Evolutionary conservation across 2,329 filamentous ascomycete genomes (phyloP), one percentile per base, ranked within the genome.

Genomic region (Claviceps pazoutovae): DNA sequence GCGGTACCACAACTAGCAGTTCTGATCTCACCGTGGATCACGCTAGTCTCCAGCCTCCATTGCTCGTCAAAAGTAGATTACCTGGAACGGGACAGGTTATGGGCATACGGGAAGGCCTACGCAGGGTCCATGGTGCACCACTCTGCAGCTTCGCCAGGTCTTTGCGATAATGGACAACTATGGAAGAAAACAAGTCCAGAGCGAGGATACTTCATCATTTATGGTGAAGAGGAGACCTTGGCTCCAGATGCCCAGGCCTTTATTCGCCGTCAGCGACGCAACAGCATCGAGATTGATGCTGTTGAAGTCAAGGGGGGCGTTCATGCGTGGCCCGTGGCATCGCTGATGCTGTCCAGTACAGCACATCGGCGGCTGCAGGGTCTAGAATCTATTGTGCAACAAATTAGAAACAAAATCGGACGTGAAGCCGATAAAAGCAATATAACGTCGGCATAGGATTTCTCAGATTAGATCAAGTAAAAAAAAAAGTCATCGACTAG

Each of bases 281-380:
- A 74, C 14, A 75, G 75, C 3, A 66, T 79, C 37, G 64, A 74
- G 39, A 73, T 84, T n/a, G 70, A 74, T 51, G 73, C 72, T 51
- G 71, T 78, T 59, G 78, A 80, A 60, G 80, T 86, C 57, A 67
- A 73, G 30, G 83, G 79, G 14, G 82, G 80, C 2, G 82, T 93
- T 53, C 88, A 94, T 65, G 87, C 83, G 11, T 94, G 88, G 88
- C 86, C 87, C 0, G 83, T 94, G 19, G 84, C 83, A 9, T 73
- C 73, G 46, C 60, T 80, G n/a, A 79, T 80, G 59, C 63, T 82
- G 30, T 73, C 75, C 45, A 69, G 66, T 46, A 70, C 70, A 26
- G 61, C 63, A n/a, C 67, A 72, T 37, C 67, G 73, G 60, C 73
- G 80, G 51, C 62, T 77, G 51, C 71, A 72, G 55, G 79, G 80